Percentiles rank a stretch among this genome's conserved stretches.
Evolutionary conservation across 345 rosid genomes (phyloP).

Genomic region (Arabis alpina): DNA sequence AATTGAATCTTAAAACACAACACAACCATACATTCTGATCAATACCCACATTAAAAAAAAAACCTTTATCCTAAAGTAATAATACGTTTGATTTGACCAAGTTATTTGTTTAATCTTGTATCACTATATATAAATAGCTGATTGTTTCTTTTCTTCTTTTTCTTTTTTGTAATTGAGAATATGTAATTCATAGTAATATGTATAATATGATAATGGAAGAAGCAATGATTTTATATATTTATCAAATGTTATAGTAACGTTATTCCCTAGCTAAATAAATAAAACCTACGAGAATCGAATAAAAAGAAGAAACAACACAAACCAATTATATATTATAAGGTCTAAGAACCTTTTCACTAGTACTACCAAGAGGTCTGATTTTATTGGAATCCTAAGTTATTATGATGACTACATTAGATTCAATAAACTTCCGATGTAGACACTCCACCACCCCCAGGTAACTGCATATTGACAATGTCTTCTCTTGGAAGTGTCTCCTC

Average conservation of each 20-base stretch:
- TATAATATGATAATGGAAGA: constrained; percentile 28
- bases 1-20: constrained; percentile 29
- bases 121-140: constrained; percentile 31
- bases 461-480: constrained; percentile 82
- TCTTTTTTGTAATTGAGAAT: constrained; percentile 1
- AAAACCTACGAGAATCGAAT: neutral
- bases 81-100: constrained; percentile 30
- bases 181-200: constrained; percentile 16
- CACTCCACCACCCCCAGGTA: constrained; percentile 57
- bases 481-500: constrained; percentile 61
- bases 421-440: constrained; percentile 42
- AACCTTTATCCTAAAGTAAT: constrained; percentile 13
- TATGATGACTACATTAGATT: neutral
- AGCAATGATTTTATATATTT: constrained; percentile 13
- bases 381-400: neutral
- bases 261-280: neutral
- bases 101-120: constrained; percentile 30
- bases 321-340: neutral
- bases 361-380: neutral
- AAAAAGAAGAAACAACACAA: neutral
- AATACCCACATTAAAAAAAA: constrained; percentile 1
- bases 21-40: constrained; percentile 17
- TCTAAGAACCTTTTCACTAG: neutral
- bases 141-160: neutral
- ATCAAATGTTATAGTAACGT: neutral